phyloP scores from a whole-genome alignment of 352 stramenopile species.

The Phytophthora brassicae region DNA sequence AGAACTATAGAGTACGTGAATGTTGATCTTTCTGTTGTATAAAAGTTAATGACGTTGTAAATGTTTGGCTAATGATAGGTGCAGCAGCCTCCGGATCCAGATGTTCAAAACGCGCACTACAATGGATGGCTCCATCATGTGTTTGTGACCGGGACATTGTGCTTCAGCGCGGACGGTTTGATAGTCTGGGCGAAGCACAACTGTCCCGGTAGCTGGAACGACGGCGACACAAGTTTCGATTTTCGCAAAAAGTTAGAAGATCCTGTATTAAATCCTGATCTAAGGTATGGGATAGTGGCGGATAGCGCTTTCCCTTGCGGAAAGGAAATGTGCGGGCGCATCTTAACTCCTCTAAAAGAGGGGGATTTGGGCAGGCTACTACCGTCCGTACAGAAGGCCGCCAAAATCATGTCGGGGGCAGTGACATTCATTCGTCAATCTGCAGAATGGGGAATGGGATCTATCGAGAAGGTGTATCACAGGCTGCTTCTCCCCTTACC shows the following conservation, averaged over 20 bases:
- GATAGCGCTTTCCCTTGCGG: constrained; percentile 2
- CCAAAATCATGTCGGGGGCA: not conserved
- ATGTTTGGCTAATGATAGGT: not conserved
- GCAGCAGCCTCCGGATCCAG: not conserved
- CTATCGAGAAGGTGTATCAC: too few species aligned
- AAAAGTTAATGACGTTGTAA: not conserved
- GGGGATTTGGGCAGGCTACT: not conserved
- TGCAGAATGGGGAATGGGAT: too few species aligned
- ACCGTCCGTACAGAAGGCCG: not conserved
- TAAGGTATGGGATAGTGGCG: not conserved
- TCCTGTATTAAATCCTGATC: not conserved
- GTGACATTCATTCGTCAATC: not conserved
- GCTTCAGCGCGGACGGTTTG: constrained; percentile 11
- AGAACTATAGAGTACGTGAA: not conserved
- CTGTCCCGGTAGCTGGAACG: constrained; percentile 21
- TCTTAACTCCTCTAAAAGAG: not conserved
- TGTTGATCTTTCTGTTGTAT: not conserved
- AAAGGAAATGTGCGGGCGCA: not conserved
- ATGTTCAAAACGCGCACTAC: constrained; percentile 12
- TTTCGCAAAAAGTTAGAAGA: not conserved
- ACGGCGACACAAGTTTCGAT: constrained; percentile 4
- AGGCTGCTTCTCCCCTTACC: too few species aligned
- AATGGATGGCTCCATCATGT: not conserved
- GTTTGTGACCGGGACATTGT: constrained; percentile 15
- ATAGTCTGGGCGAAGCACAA: constrained; percentile 18